Conservation (phyloP, 1,284 basidiomycete species). For the Irpex sp. region DNA sequence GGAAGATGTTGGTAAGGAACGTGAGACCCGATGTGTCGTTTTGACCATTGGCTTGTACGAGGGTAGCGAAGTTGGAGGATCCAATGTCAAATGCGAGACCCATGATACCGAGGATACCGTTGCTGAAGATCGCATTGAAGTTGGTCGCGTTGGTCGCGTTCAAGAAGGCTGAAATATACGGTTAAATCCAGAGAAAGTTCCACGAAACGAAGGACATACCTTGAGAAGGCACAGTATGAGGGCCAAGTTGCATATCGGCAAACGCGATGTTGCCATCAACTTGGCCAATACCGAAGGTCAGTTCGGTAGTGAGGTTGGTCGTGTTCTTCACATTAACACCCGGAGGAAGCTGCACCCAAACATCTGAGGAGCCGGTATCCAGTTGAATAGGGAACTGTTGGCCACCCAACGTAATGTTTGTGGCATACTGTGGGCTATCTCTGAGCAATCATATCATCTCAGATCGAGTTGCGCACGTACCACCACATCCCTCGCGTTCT, state of each 20-base stretch:
- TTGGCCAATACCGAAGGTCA: constrained; percentile 23
- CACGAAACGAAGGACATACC: constrained; percentile 14
- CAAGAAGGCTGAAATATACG: constrained; percentile 25
- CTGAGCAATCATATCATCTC: not conserved
- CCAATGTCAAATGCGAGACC: constrained; percentile 24
- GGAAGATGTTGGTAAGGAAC: constrained; percentile 25
- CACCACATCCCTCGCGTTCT: constrained; percentile 22
- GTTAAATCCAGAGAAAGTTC: not conserved
- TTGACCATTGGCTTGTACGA: constrained; percentile 8
- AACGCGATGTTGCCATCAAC: constrained; percentile 22
- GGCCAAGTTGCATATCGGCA: constrained; percentile 25
- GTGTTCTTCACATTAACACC: constrained; percentile 15
- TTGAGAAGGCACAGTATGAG: constrained; percentile 25
- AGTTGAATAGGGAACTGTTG: constrained; percentile 22
- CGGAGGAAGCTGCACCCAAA: constrained; percentile 19
- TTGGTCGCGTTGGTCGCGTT: constrained; percentile 22
- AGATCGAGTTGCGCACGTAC: constrained; percentile 13
- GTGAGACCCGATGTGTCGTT: constrained; percentile 17
- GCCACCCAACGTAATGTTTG: constrained; percentile 23
- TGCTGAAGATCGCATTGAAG: constrained; percentile 20
- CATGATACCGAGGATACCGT: constrained; percentile 23
- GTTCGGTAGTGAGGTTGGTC: constrained; percentile 15
- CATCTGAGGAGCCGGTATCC: constrained; percentile 23
- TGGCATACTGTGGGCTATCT: constrained; percentile 18
- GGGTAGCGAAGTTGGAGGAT: constrained; percentile 18